Percentiles rank a stretch among this genome's conserved stretches.
Conservation (phyloP, 495 filamentous ascomycete genomes). For the Ascodesmis nigricans region DNA sequence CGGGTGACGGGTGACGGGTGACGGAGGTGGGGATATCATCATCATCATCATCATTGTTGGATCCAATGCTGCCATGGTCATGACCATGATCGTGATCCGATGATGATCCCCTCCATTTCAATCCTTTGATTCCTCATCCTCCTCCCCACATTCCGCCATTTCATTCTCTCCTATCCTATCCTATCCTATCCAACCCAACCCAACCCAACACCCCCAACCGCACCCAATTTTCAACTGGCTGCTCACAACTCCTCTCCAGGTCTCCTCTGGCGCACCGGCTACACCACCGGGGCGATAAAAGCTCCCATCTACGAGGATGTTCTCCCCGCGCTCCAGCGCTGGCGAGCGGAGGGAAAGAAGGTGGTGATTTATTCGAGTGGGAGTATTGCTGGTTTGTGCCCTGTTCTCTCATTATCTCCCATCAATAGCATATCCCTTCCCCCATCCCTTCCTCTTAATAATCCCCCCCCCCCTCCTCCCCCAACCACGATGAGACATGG, state of each 20-base stretch:
- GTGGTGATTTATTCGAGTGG: slow-evolving; percentile 53
- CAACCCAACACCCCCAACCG: slow-evolving; percentile 3
- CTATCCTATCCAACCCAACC: background rate
- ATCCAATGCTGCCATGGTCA: too few relatives aligned
- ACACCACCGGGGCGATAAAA: slow-evolving; percentile 34
- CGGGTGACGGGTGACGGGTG: too few relatives aligned
- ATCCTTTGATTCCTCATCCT: slow-evolving; percentile 1
- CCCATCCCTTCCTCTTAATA: slow-evolving; percentile 2
- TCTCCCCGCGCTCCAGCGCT: slow-evolving; percentile 30
- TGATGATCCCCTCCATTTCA: slow-evolving; percentile 6
- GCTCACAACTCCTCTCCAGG: slow-evolving; percentile 21
- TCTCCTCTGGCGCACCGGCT: slow-evolving; percentile 46
- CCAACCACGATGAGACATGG: slow-evolving; percentile 1
- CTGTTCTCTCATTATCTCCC: too few relatives aligned
- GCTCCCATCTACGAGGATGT: slow-evolving; percentile 52
- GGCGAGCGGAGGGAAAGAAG: slow-evolving; percentile 25
- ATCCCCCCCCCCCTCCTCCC: too few relatives aligned
- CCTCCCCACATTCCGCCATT: slow-evolving; percentile 1
- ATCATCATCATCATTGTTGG: too few relatives aligned
- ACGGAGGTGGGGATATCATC: too few relatives aligned
- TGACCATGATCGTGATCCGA: too few relatives aligned
- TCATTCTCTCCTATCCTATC: slow-evolving; percentile 2
- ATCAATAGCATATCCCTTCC: slow-evolving; percentile 3
- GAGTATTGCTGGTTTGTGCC: slow-evolving; percentile 39
- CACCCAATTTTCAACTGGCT: background rate